A percentile compares a stretch with the other conserved stretches of the same genome.
Evolutionary conservation across 495 filamentous ascomycete genomes (phyloP).

Genomic region (Aspergillus carlsbadensis): DNA sequence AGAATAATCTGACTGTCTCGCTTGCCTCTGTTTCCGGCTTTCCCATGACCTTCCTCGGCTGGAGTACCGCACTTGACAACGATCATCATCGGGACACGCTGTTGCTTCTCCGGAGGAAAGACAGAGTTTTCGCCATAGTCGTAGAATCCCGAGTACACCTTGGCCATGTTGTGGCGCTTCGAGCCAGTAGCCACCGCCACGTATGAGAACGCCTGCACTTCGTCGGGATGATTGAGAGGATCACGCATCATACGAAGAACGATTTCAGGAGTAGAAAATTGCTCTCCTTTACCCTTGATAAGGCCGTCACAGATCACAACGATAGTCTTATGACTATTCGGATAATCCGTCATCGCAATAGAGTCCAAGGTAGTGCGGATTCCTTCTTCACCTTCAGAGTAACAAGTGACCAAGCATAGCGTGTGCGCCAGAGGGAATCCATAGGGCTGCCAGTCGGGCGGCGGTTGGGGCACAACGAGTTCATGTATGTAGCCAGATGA

Average conservation of each 20-base stretch:
- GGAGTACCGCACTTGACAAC: constrained; percentile 95
- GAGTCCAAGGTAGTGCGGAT: constrained; percentile 94
- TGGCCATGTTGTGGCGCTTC: constrained; percentile 99
- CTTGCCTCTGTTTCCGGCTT: constrained; percentile 97
- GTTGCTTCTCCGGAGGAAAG: constrained; percentile 84
- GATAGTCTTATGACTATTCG: constrained; percentile 97
- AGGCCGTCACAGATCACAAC: constrained; percentile 96
- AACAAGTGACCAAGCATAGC: constrained; percentile 94
- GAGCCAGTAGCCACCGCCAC: constrained; percentile 95
- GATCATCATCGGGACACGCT: constrained; percentile 98
- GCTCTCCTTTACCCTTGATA: constrained; percentile 94
- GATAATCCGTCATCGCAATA: constrained; percentile 96
- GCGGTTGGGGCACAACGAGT: constrained; percentile 94
- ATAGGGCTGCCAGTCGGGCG: constrained; percentile 93
- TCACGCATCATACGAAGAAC: constrained; percentile 93
- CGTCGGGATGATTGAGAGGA: constrained; percentile 69
- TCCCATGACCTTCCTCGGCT: constrained; percentile 73
- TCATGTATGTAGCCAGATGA: constrained; percentile 94
- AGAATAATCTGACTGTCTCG: constrained; percentile 98
- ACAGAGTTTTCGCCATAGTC: constrained; percentile 82
- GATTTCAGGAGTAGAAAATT: constrained; percentile 84
- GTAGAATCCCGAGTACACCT: constrained; percentile 97
- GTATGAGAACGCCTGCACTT: constrained; percentile 88
- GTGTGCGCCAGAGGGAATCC: constrained; percentile 92
- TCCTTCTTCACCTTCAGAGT: constrained; percentile 93